Percentiles rank a stretch among this genome's conserved stretches.
Conservation (phyloP, 1,284 basidiomycete genomes). For the Marasmius fiardii region DNA sequence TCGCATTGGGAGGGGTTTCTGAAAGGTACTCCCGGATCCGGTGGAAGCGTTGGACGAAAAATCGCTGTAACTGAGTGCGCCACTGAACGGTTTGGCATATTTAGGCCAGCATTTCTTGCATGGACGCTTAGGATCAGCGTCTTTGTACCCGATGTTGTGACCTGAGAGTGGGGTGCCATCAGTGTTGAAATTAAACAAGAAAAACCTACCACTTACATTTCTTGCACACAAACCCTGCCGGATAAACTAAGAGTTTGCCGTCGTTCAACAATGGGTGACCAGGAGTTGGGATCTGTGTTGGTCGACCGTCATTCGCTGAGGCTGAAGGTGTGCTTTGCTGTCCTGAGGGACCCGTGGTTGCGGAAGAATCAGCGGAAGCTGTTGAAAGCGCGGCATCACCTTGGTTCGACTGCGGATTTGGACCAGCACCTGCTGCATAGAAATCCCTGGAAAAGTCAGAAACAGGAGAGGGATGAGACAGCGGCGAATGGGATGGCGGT, state of each 20-base stretch:
- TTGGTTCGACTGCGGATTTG: constrained; percentile 1
- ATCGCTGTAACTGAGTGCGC: constrained; percentile 48
- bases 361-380: constrained; percentile 11
- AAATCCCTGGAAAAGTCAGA: constrained; percentile 51
- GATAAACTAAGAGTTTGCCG: constrained; percentile 65
- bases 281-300: constrained; percentile 57
- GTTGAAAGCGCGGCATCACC: neutral
- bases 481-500: constrained; percentile 8
- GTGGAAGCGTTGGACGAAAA: constrained; percentile 8
- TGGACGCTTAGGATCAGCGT: constrained; percentile 59
- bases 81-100: constrained; percentile 55
- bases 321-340: constrained; percentile 23
- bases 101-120: constrained; percentile 71
- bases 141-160: constrained; percentile 69
- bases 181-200: neutral
- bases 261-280: constrained; percentile 62
- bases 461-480: constrained; percentile 6
- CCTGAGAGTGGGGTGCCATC: constrained; percentile 34
- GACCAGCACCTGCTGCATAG: constrained; percentile 40
- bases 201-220: constrained; percentile 50
- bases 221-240: constrained; percentile 51
- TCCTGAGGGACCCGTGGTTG: constrained; percentile 21
- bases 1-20: constrained; percentile 13
- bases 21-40: constrained; percentile 25
- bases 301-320: constrained; percentile 45